Conservation (phyloP, 2,329 filamentous ascomycete genomes). For the Parafenestella ontariensis region DNA sequence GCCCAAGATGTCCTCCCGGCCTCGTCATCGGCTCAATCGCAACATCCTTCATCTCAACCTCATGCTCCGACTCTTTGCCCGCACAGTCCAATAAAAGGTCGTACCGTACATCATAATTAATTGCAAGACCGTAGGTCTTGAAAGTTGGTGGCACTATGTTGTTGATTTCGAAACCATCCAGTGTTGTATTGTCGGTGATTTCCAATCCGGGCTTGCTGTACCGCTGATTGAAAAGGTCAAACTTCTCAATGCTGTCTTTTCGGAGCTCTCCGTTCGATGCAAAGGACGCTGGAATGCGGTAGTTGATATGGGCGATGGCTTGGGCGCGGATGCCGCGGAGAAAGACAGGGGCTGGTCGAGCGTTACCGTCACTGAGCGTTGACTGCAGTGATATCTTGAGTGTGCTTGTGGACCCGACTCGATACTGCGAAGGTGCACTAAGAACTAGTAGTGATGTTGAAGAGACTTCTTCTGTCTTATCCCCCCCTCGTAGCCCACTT, state of each 20-base stretch:
- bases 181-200: conserved; percentile 8
- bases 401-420: conserved; percentile 16
- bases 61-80: conserved; percentile 27
- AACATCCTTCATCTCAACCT: conserved; percentile 18
- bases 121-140: conserved; percentile 23
- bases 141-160: conserved; percentile 25
- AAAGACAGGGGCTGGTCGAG: conserved; percentile 16
- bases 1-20: conserved; percentile 22
- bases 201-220: conserved; percentile 26
- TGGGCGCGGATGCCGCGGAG: conserved; percentile 31
- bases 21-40: conserved; percentile 25
- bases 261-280: conserved; percentile 13
- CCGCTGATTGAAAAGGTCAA: conserved; percentile 27
- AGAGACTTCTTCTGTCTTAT: conserved; percentile 12
- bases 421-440: conserved; percentile 14
- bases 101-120: conserved; percentile 24
- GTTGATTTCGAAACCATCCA: conserved; percentile 22
- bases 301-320: conserved; percentile 17
- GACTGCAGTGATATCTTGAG: conserved; percentile 23
- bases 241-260: conserved; percentile 15
- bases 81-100: conserved; percentile 26
- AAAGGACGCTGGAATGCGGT: conserved; percentile 19
- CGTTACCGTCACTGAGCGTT: conserved; percentile 4
- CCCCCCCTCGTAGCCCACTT: conserved; percentile 7
- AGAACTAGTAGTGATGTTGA: conserved; percentile 23